A percentile compares a stretch with the other conserved stretches of the same genome.
Evolutionary conservation across 148 eudicot species (phyloP).

Genomic region (Dysphania ambrosioides): DNA sequence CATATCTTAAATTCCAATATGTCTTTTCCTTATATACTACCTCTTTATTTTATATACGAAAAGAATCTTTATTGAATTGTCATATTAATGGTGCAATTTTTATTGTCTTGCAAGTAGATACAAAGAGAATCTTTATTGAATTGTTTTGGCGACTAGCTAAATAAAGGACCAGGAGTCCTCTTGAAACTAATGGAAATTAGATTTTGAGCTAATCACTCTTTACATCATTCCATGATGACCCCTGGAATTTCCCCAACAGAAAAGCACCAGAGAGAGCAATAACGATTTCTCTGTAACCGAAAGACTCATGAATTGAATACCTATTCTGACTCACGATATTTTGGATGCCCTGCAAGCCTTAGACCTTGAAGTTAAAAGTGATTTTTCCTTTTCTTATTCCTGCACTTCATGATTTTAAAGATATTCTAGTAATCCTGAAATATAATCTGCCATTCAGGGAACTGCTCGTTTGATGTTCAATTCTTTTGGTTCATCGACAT

Average conservation of each 20-base stretch:
- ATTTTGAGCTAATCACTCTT: background rate
- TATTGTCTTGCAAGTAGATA: too few relatives aligned
- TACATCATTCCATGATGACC: background rate
- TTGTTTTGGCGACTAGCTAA: background rate
- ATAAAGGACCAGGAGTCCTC: background rate
- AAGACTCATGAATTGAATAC: background rate
- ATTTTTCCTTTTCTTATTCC: slow-evolving; percentile 3
- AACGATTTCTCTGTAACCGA: background rate
- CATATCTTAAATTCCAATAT: background rate
- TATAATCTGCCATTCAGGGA: slow-evolving; percentile 59
- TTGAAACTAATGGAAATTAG: background rate
- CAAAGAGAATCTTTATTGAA: background rate
- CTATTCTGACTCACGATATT: background rate
- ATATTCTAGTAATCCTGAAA: slow-evolving; percentile 24
- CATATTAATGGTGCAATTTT: too few relatives aligned
- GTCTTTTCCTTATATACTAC: too few relatives aligned
- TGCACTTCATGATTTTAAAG: slow-evolving; percentile 4
- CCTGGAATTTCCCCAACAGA: background rate
- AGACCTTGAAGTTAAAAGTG: background rate
- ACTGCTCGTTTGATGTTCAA: slow-evolving; percentile 95
- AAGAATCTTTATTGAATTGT: too few relatives aligned
- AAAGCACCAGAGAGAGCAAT: background rate
- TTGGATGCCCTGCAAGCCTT: background rate
- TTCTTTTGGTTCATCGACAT: slow-evolving; percentile 86
- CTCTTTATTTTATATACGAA: too few relatives aligned